Percentiles rank a stretch among this genome's conserved stretches.
These are phyloP conservation scores for Trichoderma gracile DNA, from an alignment of 2,329 filamentous ascomycete genomes.

Conservation along the genomic window DNA sequence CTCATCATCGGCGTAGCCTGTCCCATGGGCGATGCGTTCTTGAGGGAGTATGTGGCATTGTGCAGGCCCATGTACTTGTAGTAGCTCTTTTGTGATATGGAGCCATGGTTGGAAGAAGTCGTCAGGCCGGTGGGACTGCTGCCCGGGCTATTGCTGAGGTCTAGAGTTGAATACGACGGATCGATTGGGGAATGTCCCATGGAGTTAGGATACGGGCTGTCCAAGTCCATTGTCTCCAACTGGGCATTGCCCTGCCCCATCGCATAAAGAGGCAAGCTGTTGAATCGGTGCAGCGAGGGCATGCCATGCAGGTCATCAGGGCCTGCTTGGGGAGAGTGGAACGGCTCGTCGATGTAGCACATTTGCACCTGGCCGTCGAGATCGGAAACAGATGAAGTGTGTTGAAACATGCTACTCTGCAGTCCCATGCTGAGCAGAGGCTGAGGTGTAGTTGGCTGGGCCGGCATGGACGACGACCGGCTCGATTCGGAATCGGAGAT, in stretches of 20 bases:
- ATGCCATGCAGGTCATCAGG: slow-evolving; percentile 48
- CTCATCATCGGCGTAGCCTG: slow-evolving; percentile 35
- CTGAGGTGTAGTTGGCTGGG: slow-evolving; percentile 55
- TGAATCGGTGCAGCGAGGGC: slow-evolving; percentile 52
- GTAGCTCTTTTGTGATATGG: slow-evolving; percentile 54
- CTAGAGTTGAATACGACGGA: slow-evolving; percentile 52
- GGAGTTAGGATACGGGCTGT: slow-evolving; percentile 54
- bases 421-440: slow-evolving; percentile 44
- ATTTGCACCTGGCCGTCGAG: slow-evolving; percentile 53
- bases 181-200: slow-evolving; percentile 49
- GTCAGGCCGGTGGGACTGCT: slow-evolving; percentile 62
- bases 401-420: slow-evolving; percentile 47
- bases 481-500: slow-evolving; percentile 59
- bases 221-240: slow-evolving; percentile 62
- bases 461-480: slow-evolving; percentile 61
- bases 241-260: slow-evolving; percentile 63
- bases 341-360: slow-evolving; percentile 45
- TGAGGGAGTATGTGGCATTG: slow-evolving; percentile 49
- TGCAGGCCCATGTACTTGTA: slow-evolving; percentile 59
- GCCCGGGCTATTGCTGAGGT: slow-evolving; percentile 53
- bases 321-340: slow-evolving; percentile 51
- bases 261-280: slow-evolving; percentile 53
- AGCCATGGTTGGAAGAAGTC: slow-evolving; percentile 54
- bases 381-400: slow-evolving; percentile 56
- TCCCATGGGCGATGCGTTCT: slow-evolving; percentile 51